Percentiles rank a stretch among this genome's conserved stretches.
Evolutionary conservation across 805 yeast genomes (phyloP).

Genomic region (Myxozyma nipponensis): DNA sequence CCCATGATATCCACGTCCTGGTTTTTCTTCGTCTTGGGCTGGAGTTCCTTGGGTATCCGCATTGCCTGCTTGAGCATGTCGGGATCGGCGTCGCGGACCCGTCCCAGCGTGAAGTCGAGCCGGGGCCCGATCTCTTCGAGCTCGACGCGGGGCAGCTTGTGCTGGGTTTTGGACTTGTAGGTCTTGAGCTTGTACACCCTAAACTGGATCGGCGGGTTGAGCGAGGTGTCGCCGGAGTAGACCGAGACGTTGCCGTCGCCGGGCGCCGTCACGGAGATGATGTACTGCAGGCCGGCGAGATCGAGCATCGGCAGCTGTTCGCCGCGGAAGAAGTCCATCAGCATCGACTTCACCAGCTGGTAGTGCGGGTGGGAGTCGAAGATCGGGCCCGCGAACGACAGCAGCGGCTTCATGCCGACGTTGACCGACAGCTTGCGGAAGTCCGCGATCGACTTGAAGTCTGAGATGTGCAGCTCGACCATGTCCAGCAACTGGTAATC

Average conservation of each 20-base stretch:
- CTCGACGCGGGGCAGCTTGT: constrained; percentile 90
- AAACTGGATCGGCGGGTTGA: constrained; percentile 75
- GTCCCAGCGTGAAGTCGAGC: constrained; percentile 85
- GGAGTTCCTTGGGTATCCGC: constrained; percentile 74
- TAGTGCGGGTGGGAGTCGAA: constrained; percentile 86
- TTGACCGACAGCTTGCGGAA: constrained; percentile 66
- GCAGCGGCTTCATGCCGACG: constrained; percentile 90
- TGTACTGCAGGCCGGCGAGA: constrained; percentile 90
- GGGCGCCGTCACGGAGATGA: constrained; percentile 73
- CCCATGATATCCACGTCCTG: constrained; percentile 85
- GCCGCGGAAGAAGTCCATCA: constrained; percentile 88
- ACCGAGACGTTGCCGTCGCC: constrained; percentile 42
- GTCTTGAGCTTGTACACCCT: constrained; percentile 87
- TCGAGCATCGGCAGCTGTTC: constrained; percentile 50
- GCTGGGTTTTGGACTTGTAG: constrained; percentile 61
- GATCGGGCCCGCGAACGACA: constrained; percentile 85
- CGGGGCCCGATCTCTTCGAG: constrained; percentile 94
- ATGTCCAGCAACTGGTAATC: constrained; percentile 87
- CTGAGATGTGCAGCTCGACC: constrained; percentile 77
- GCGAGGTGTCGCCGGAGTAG: constrained; percentile 18
- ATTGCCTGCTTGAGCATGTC: constrained; percentile 89
- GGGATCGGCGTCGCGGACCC: constrained; percentile 74
- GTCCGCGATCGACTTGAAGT: constrained; percentile 68
- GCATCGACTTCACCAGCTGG: constrained; percentile 79
- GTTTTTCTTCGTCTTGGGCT: constrained; percentile 81